These are phyloP conservation scores for Talaromyces funiculosus DNA, from an alignment of 2,329 filamentous ascomycete species.

Conservation along the genomic window DNA sequence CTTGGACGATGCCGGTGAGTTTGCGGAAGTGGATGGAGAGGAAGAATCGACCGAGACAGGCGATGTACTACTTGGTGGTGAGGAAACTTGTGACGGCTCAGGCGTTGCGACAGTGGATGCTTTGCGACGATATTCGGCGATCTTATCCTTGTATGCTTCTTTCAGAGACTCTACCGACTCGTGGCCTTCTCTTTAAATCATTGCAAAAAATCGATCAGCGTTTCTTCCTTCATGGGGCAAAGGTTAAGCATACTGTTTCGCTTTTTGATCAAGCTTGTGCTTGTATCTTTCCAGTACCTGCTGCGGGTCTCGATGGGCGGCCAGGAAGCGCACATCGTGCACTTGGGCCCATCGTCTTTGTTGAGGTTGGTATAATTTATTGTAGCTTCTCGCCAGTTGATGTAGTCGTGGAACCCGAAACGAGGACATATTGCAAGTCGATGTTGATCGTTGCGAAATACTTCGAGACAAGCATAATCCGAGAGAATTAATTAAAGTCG, in stretches of 20 bases:
- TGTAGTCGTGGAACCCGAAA: conserved; percentile 47
- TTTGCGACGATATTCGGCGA: conserved; percentile 63
- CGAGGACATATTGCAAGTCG: conserved; percentile 42
- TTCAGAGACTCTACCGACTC: conserved; percentile 58
- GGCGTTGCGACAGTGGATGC: conserved; percentile 53
- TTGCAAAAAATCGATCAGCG: not conserved
- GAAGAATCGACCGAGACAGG: conserved; percentile 1
- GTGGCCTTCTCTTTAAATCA: conserved; percentile 53
- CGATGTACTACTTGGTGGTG: not conserved
- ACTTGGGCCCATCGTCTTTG: conserved; percentile 89
- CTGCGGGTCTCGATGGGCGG: conserved; percentile 62
- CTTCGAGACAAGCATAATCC: not conserved
- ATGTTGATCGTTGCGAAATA: not conserved
- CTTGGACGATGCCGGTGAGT: conserved; percentile 15
- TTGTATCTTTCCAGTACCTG: conserved; percentile 78
- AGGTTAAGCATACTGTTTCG: conserved; percentile 52
- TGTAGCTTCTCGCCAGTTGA: conserved; percentile 34
- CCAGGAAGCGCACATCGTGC: conserved; percentile 84
- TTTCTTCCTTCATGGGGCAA: not conserved
- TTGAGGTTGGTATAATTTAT: conserved; percentile 26
- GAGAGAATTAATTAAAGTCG: not conserved
- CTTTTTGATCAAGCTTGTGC: conserved; percentile 77
- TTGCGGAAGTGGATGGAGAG: conserved; percentile 7
- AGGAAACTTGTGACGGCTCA: conserved; percentile 23
- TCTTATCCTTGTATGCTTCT: conserved; percentile 78